A percentile compares a stretch with the other conserved stretches of the same genome.
Evolutionary conservation across 2,329 filamentous ascomycete species (phyloP).

Genomic region (Colletotrichum liriopes): DNA sequence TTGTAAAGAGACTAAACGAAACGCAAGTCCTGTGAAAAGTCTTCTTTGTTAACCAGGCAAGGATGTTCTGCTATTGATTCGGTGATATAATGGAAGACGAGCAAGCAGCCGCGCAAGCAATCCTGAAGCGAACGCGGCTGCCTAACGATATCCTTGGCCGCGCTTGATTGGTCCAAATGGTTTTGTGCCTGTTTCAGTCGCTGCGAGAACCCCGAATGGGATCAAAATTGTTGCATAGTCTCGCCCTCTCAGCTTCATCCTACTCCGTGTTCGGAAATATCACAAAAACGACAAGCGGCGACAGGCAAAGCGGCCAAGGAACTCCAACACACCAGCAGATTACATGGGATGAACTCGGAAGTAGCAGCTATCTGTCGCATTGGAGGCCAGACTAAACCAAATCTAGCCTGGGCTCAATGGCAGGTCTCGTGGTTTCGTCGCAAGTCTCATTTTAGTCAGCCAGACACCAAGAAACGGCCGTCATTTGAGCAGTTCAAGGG

Average conservation of each 20-base stretch:
- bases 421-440: constrained; percentile 6
- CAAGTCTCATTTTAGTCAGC: constrained; percentile 10
- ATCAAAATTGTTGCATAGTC: neutral
- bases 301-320: neutral
- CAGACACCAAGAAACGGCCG: neutral
- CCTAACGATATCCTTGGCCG: neutral
- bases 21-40: neutral
- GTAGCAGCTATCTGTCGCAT: neutral
- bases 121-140: neutral
- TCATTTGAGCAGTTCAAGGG: constrained; percentile 8
- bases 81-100: neutral
- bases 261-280: neutral
- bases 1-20: neutral
- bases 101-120: neutral
- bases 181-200: neutral
- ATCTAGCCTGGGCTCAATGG: constrained; percentile 5
- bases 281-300: neutral
- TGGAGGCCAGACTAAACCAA: neutral
- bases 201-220: neutral
- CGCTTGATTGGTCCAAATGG: neutral
- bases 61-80: neutral
- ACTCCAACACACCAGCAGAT: neutral
- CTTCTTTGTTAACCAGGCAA: neutral
- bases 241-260: neutral
- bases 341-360: neutral